Evolutionary conservation across 306 rosid species (phyloP), one percentile per base, ranked within the genome.

Genomic region (Senna siamea): DNA sequence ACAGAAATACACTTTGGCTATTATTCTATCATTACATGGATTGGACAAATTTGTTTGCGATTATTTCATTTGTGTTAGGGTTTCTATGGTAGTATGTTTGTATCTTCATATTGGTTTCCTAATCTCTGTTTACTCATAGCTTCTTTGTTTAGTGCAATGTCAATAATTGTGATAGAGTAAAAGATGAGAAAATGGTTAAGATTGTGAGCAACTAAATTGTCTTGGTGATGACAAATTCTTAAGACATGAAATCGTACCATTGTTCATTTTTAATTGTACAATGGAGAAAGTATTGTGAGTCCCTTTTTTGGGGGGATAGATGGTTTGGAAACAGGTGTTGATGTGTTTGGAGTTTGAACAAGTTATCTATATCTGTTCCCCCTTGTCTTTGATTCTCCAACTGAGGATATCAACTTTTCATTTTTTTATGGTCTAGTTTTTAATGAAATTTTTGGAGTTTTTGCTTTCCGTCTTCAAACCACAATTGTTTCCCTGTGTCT

Each of bases 41-140:
- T 20, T 19, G 40, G 59, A 60, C 60, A 14, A 35, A 59, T 44
- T 13, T 54, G 23, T 44, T 50, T 64, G 22, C 26, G 2, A 26
- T 66, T 58, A 35, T 71, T n/a, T 58, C 52, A 7, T 57, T 66
- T 52, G 28, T 69, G 44, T 65, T 12, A 18, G 23, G 30, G 44
- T 26, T 10, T 9, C 28, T 23, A 20, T 46, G 10, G 22, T 52
- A 0, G 28, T 48, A 43, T 10, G 35, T 63, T 64, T 8, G 32
- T 30, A 13, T 17, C 61, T 34, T 51, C 26, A 18, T 51, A 20
- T 69, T 26, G 11, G 73, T 50, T 66, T 18, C 72, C 47, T 17
- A 48, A 50, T 46, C 43, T 66, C 41, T 1, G 23, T 15, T 59
- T 58, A 34, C 64, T 30, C 4, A 5, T n/a, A n/a, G 10, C 59